A percentile compares a stretch with the other conserved stretches of the same genome.
phyloP scores from a whole-genome alignment of 2,329 filamentous ascomycete species.

The Cryphonectria naterciae region DNA sequence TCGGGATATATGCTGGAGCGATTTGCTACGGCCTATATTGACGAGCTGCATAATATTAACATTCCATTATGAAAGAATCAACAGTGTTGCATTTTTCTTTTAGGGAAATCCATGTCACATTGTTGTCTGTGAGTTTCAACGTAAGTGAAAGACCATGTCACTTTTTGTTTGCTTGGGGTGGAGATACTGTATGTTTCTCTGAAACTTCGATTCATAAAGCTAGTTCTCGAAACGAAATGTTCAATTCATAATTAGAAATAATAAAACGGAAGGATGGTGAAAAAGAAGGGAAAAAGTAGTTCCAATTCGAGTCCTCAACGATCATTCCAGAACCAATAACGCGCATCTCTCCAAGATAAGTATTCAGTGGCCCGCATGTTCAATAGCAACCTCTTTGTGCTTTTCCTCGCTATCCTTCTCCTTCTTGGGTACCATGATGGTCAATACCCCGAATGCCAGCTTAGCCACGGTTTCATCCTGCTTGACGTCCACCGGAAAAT shows the following conservation, averaged over 20 bases:
- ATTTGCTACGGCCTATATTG: too few relatives aligned
- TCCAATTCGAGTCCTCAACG: not conserved
- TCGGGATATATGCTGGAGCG: too few relatives aligned
- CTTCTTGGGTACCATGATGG: constrained; percentile 14
- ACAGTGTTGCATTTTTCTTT: too few relatives aligned
- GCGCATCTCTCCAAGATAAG: too few relatives aligned
- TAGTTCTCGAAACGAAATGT: not conserved
- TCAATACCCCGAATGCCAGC: constrained; percentile 9
- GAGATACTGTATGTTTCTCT: too few relatives aligned
- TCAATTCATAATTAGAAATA: not conserved
- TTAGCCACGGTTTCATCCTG: constrained; percentile 15
- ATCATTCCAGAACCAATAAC: not conserved
- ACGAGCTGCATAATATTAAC: too few relatives aligned
- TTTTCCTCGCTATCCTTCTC: constrained; percentile 8
- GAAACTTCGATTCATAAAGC: too few relatives aligned
- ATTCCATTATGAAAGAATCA: too few relatives aligned
- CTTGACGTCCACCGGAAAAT: constrained; percentile 9
- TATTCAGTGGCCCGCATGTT: constrained; percentile 16
- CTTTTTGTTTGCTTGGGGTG: too few relatives aligned
- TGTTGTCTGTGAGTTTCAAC: too few relatives aligned
- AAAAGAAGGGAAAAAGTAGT: not conserved
- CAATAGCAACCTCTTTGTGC: constrained; percentile 10
- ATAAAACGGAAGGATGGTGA: not conserved
- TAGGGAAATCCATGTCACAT: too few relatives aligned
- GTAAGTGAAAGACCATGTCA: too few relatives aligned